Percentiles rank a stretch among this genome's conserved stretches.
Conservation (phyloP, 163 green algal species). For the Chloromonas sp. region DNA sequence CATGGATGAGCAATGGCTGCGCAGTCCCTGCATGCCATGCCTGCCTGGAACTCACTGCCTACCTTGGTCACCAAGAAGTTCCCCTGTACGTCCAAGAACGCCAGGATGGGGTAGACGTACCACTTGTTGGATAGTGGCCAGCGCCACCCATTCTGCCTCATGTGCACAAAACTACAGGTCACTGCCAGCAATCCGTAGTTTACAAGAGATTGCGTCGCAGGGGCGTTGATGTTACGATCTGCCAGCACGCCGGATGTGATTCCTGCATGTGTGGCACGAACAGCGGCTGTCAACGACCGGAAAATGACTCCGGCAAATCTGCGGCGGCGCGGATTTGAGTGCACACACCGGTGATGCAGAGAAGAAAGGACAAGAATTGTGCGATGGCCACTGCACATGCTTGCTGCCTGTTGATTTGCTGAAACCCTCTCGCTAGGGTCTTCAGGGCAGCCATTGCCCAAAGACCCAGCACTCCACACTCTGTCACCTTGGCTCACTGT, state of each 20-base stretch:
- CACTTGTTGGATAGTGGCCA: conserved; percentile 13
- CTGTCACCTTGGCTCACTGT: too few relatives aligned
- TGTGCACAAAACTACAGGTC: conserved; percentile 28
- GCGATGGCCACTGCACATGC: conserved; percentile 15
- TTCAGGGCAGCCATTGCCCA: too few relatives aligned
- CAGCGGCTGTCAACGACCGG: too few relatives aligned
- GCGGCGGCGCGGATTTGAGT: neutral
- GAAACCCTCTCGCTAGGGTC: neutral
- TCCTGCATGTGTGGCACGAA: conserved; percentile 17
- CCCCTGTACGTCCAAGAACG: conserved; percentile 65
- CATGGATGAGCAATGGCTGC: too few relatives aligned
- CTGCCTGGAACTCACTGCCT: neutral
- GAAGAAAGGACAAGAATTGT: conserved; percentile 37
- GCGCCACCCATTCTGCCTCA: conserved; percentile 1
- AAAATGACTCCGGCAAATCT: neutral
- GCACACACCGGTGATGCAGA: conserved; percentile 33
- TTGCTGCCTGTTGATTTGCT: neutral
- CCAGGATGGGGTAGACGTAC: conserved; percentile 42
- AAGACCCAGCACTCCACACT: too few relatives aligned
- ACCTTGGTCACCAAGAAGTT: conserved; percentile 60
- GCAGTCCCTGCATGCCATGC: too few relatives aligned
- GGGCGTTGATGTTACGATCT: conserved; percentile 39
- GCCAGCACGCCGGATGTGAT: conserved; percentile 33
- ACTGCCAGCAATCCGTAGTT: conserved; percentile 55
- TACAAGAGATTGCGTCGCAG: conserved; percentile 52